phyloP scores from a whole-genome alignment of 257 asterid species.

The Plantago ovata region DNA sequence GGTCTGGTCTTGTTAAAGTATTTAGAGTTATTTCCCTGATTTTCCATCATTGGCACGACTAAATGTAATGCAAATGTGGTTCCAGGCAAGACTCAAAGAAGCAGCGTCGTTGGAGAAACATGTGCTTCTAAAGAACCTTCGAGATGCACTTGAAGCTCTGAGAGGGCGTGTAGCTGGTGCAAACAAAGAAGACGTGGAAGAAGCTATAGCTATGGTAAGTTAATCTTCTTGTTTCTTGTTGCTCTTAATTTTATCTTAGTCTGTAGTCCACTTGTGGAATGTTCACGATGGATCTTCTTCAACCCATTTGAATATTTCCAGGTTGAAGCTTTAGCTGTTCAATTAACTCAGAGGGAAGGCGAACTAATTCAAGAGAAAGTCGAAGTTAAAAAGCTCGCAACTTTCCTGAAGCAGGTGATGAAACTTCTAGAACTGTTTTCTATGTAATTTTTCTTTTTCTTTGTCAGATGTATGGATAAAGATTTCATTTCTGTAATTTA shows the following conservation, averaged over 20 bases:
- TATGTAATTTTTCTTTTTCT: too few species aligned
- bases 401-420: conserved; percentile 11
- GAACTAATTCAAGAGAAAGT: conserved; percentile 6
- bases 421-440: neutral
- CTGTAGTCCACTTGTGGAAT: neutral
- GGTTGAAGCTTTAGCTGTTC: conserved; percentile 13
- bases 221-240: conserved; percentile 9
- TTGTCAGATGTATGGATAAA: too few species aligned
- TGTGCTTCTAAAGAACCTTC: conserved; percentile 83
- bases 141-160: conserved; percentile 86
- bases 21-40: neutral
- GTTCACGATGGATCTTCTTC: neutral
- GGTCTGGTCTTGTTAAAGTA: conserved; percentile 35
- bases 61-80: conserved; percentile 16
- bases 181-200: conserved; percentile 85
- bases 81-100: conserved; percentile 85
- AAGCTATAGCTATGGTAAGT: conserved; percentile 86
- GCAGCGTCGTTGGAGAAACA: conserved; percentile 95
- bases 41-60: conserved; percentile 3
- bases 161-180: conserved; percentile 76
- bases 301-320: neutral
- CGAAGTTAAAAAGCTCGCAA: conserved; percentile 9
- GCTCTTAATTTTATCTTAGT: neutral
- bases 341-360: conserved; percentile 10
- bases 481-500: too few species aligned